Conservation (phyloP, 2,329 filamentous ascomycete species). For the Aspergillus fumigatiaffinis region DNA sequence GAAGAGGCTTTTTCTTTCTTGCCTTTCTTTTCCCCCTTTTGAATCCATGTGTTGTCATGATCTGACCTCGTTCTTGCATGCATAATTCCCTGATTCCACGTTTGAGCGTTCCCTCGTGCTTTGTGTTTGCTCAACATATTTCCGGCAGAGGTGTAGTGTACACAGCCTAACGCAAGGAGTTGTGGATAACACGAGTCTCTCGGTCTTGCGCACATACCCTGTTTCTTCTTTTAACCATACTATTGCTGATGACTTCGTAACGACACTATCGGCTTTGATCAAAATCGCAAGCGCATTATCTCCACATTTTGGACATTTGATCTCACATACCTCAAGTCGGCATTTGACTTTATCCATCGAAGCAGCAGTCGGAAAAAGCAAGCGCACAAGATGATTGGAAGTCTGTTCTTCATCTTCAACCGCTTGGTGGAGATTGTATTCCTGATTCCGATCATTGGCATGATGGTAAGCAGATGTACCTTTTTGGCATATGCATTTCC, state of each 20-base stretch:
- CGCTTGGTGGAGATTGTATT: conserved; percentile 59
- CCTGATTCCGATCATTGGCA: conserved; percentile 60
- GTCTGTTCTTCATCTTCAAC: conserved; percentile 60
- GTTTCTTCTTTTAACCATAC: neutral
- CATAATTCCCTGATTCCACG: neutral
- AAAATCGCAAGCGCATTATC: neutral
- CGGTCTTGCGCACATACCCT: neutral
- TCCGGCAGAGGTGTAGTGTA: neutral
- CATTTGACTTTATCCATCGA: neutral
- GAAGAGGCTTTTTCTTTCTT: conserved; percentile 5
- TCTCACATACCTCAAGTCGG: neutral
- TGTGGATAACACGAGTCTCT: neutral
- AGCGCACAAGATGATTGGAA: conserved; percentile 45
- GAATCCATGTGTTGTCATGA: conserved; percentile 5
- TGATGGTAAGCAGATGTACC: conserved; percentile 44
- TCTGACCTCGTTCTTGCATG: conserved; percentile 2
- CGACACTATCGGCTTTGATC: neutral
- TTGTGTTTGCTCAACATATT: neutral
- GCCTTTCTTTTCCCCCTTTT: conserved; percentile 8
- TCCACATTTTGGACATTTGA: neutral
- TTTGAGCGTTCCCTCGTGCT: neutral
- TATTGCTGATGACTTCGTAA: conserved; percentile 2
- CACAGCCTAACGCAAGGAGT: neutral
- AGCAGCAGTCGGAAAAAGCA: neutral
- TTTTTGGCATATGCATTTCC: neutral